Conservation (phyloP, 495 filamentous ascomycete genomes). For the Aspergillus homomorphus region DNA sequence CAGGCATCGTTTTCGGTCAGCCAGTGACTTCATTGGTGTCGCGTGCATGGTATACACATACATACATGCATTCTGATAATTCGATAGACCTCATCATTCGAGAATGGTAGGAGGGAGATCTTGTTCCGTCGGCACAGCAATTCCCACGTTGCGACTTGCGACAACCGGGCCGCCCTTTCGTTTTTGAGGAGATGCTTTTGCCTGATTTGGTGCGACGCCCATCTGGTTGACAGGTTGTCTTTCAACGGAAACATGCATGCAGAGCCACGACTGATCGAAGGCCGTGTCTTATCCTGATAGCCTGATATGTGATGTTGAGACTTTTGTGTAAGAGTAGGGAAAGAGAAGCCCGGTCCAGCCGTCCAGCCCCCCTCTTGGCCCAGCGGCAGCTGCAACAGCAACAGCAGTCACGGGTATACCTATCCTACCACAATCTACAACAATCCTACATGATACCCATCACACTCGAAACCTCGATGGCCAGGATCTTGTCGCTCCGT, state of each 20-base stretch:
- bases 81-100: slow-evolving; percentile 4
- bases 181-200: neutral
- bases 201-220: slow-evolving; percentile 8
- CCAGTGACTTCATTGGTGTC: neutral
- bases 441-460: too few relatives aligned
- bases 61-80: slow-evolving; percentile 1
- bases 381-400: too few relatives aligned
- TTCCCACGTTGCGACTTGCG: slow-evolving; percentile 11
- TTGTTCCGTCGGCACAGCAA: neutral
- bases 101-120: neutral
- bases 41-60: neutral
- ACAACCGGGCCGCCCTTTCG: neutral
- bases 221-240: slow-evolving; percentile 14
- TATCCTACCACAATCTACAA: neutral
- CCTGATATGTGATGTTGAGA: neutral
- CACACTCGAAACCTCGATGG: too few relatives aligned
- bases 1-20: neutral
- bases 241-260: slow-evolving; percentile 9
- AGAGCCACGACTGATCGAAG: slow-evolving; percentile 7
- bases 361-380: neutral
- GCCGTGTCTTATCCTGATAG: too few relatives aligned
- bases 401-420: neutral
- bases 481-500: too few relatives aligned
- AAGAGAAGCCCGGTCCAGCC: neutral
- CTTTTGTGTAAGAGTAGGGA: too few relatives aligned